Base-by-base conservation (phyloP, 1,139 yeast species). In the Sugiyamaella grinbergsii region DNA sequence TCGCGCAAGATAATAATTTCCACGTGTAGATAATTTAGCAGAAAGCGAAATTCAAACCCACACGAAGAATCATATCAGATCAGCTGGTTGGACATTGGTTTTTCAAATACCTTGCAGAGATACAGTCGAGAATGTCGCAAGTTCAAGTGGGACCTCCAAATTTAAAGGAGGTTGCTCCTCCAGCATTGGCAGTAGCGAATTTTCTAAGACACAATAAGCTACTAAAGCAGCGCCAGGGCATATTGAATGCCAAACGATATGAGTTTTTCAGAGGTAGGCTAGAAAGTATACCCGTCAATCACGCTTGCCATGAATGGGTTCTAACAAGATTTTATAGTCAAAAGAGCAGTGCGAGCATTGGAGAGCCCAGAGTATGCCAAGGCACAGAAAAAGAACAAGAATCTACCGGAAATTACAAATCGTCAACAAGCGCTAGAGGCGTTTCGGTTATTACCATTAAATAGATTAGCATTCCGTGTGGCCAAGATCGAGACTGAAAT, bases 211-310 rank as follows among this genome's bases (percentile, higher is more conserved):
- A 81, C 61, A 79, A 85, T 65, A 66, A 75, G 39, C 69, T 71
- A 23, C 75, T 93, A 59, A 93, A 93, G 65, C 85, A 82, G 66
- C 82, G 98, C 62, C 80, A 81, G 53, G 98, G 97, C 5, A 71
- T 85, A 40, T 73, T 87, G 51, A 82, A 83, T 62, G 85, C 85
- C 49, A 79, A 80, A 55, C 80, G 80, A 32, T 78, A 81, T 38
- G 95, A 88, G 54, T 91, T 93, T 67, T 93, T 93, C 78, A 77
- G 95, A 60, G 86, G 75, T 61, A 39, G 32, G 55, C 49, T 5
- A 23, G 26, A 23, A 23, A 8, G 26, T 23, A 23, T 5, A 23
- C 26, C 26, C 5, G 26, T 23, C 7, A 23, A n/a, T n/a, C n/a
- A n/a, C n/a, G n/a, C n/a, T n/a, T n/a, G n/a, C n/a, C n/a, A n/a